Percentiles rank a stretch among this genome's conserved stretches.
Evolutionary conservation across 2,329 filamentous ascomycete species (phyloP).

Genomic region (Alternaria triticina): DNA sequence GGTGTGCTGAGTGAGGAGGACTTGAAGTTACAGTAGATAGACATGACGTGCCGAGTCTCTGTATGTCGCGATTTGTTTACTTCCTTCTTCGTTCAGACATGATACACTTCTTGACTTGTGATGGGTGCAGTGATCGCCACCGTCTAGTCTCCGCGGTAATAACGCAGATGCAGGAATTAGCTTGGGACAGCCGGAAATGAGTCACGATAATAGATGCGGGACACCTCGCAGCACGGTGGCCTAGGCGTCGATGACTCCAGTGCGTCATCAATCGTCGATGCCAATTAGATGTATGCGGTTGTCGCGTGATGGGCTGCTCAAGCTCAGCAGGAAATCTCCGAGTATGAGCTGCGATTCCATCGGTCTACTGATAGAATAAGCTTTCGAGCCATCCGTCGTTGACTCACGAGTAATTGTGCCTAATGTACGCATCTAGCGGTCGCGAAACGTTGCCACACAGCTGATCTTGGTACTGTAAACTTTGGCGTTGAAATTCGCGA

Average conservation of each 20-base stretch:
- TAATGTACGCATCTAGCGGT: neutral
- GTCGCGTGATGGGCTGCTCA: neutral
- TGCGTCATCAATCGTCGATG: neutral
- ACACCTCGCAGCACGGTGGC: neutral
- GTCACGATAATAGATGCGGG: neutral
- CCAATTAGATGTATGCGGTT: neutral
- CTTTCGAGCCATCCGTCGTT: neutral
- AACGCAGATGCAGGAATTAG: neutral
- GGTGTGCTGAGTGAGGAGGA: slow-evolving; percentile 68
- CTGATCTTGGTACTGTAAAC: neutral
- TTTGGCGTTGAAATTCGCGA: neutral
- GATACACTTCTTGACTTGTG: neutral
- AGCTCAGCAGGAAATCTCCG: neutral
- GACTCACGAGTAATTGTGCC: neutral
- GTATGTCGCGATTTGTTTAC: no score
- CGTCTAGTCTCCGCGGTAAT: neutral
- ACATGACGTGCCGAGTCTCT: no score
- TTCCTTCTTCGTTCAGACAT: no score
- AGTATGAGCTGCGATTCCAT: neutral
- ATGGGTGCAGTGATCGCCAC: neutral
- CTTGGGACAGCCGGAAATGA: neutral
- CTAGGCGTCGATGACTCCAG: neutral
- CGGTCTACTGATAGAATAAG: neutral
- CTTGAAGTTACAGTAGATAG: slow-evolving; percentile 56
- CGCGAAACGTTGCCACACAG: neutral